Percentiles rank a stretch among this genome's conserved stretches.
These are phyloP conservation scores for Plasmodium vinckei DNA, from an alignment of 169 alveolate species.

Conservation along the genomic window DNA sequence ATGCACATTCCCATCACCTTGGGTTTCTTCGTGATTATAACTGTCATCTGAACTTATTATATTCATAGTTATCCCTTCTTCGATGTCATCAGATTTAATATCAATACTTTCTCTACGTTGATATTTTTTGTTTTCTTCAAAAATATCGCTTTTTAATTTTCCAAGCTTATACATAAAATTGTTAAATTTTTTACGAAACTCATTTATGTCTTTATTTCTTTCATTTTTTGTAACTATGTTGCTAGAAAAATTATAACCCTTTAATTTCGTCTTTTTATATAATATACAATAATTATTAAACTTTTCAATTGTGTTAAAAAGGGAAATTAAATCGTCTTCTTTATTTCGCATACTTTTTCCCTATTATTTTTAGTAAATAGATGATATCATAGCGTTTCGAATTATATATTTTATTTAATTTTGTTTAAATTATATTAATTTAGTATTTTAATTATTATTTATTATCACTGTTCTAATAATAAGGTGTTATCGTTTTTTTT, in stretches of 20 bases:
- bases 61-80: background rate
- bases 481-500: too few species aligned
- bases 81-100: background rate
- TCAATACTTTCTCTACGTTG: slow-evolving; percentile 4
- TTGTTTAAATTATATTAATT: background rate
- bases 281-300: slow-evolving; percentile 25
- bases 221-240: slow-evolving; percentile 31
- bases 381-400: background rate
- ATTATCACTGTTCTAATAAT: too few species aligned
- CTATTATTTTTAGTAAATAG: slow-evolving; percentile 1
- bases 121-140: slow-evolving; percentile 1
- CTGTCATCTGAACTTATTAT: background rate
- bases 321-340: slow-evolving; percentile 41
- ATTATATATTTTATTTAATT: background rate
- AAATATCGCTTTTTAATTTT: slow-evolving; percentile 15
- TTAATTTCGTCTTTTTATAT: slow-evolving; percentile 40
- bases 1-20: background rate
- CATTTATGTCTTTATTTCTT: slow-evolving; percentile 29
- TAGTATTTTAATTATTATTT: too few species aligned
- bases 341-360: slow-evolving; percentile 40
- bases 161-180: slow-evolving; percentile 25
- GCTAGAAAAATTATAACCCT: slow-evolving; percentile 18
- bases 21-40: background rate
- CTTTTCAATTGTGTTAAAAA: slow-evolving; percentile 45
- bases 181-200: slow-evolving; percentile 18